Conservation (phyloP, 257 asterid genomes). For the Solanum clarkiae region DNA sequence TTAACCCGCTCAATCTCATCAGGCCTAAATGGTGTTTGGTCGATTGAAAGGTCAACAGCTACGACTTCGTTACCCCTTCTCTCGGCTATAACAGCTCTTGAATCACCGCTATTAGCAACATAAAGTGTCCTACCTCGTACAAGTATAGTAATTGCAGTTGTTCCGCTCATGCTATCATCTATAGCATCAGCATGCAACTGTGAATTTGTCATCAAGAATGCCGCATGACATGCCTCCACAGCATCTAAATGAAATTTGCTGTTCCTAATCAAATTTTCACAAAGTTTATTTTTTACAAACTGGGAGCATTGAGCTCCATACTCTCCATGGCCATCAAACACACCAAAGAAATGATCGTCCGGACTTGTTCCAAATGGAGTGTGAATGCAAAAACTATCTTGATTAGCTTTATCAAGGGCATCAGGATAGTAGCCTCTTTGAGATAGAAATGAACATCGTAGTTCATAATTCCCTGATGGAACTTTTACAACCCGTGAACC, state of each 20-base stretch:
- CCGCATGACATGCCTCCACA: constrained; percentile 70
- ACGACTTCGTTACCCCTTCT: constrained; percentile 56
- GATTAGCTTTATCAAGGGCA: constrained; percentile 94
- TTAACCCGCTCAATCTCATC: constrained; percentile 86
- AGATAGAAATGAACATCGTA: constrained; percentile 69
- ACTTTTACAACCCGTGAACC: constrained; percentile 70
- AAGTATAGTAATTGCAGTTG: constrained; percentile 76
- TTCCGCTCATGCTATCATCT: constrained; percentile 99
- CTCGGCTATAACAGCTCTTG: constrained; percentile 84
- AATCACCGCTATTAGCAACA: constrained; percentile 87
- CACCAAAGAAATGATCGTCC: constrained; percentile 86
- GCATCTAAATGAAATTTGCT: constrained; percentile 52
- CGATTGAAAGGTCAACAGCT: constrained; percentile 79
- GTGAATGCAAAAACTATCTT: constrained; percentile 89
- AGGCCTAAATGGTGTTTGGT: constrained; percentile 82
- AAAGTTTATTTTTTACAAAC: constrained; percentile 61
- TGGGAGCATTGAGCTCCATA: constrained; percentile 89
- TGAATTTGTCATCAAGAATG: constrained; percentile 67
- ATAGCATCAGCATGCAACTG: constrained; percentile 62
- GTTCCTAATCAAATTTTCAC: constrained; percentile 85
- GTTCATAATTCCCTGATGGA: constrained; percentile 61
- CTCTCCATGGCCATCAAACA: constrained; percentile 97
- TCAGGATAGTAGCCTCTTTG: constrained; percentile 98
- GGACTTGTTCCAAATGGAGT: constrained; percentile 79
- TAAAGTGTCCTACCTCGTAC: constrained; percentile 68